Conservation (phyloP, 345 rosid genomes). For the Lepidium sativum region DNA sequence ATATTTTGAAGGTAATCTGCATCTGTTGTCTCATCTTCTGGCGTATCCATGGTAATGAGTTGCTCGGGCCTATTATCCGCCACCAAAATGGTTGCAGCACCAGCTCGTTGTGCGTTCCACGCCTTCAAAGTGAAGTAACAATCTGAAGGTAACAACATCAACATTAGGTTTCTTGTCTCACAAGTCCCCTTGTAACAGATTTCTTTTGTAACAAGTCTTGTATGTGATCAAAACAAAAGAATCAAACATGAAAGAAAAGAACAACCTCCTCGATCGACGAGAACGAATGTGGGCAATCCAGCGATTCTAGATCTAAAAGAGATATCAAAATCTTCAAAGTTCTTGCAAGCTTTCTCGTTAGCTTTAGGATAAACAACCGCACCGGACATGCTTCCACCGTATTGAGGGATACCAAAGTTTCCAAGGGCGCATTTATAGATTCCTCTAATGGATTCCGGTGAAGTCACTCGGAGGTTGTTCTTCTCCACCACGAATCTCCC, state of each 20-base stretch:
- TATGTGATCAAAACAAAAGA: neutral
- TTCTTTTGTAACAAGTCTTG: neutral
- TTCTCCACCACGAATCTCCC: slow-evolving; percentile 8
- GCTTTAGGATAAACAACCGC: slow-evolving; percentile 62
- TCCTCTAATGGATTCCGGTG: slow-evolving; percentile 90
- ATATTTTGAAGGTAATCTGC: slow-evolving; percentile 80
- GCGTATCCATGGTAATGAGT: slow-evolving; percentile 91
- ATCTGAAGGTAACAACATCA: slow-evolving; percentile 35
- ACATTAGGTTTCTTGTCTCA: neutral
- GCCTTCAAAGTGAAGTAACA: slow-evolving; percentile 94
- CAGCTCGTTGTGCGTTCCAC: slow-evolving; percentile 93
- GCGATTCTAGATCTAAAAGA: slow-evolving; percentile 61
- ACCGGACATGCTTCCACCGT: slow-evolving; percentile 98
- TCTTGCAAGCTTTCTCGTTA: slow-evolving; percentile 67
- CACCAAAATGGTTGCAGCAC: slow-evolving; percentile 93
- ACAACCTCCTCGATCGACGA: slow-evolving; percentile 93
- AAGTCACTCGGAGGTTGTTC: slow-evolving; percentile 41
- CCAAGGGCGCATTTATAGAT: slow-evolving; percentile 83
- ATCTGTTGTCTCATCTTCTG: slow-evolving; percentile 56
- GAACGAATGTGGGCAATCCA: slow-evolving; percentile 63
- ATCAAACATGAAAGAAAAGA: neutral
- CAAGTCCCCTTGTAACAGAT: neutral
- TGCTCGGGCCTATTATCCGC: slow-evolving; percentile 75
- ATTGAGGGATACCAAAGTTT: slow-evolving; percentile 94
- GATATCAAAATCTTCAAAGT: slow-evolving; percentile 45